Evolutionary conservation across 208 protist species (phyloP).

Genomic region (Porcisia hertigi): DNA sequence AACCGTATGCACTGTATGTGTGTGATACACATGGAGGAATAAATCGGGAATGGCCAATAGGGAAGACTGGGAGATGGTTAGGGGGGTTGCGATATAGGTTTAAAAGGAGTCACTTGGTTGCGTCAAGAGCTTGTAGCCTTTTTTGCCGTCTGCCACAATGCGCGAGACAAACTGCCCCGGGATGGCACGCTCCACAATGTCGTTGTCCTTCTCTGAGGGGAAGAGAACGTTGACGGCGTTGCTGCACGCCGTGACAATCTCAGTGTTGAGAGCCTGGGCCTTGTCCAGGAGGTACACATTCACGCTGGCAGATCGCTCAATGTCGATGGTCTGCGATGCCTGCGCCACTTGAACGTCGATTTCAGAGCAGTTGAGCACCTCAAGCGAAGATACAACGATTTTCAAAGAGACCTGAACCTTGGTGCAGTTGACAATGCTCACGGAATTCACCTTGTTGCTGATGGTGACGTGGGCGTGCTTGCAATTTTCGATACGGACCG

Average conservation of each 20-base stretch:
- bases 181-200: constrained; percentile 71
- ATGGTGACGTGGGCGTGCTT: constrained; percentile 62
- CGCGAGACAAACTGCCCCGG: constrained; percentile 82
- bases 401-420: constrained; percentile 75
- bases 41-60: neutral
- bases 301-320: constrained; percentile 67
- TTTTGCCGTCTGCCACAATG: constrained; percentile 64
- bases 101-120: constrained; percentile 44
- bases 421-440: constrained; percentile 69
- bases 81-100: neutral
- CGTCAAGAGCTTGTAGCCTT: constrained; percentile 67
- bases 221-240: constrained; percentile 78
- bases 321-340: constrained; percentile 59
- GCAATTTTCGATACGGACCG: constrained; percentile 76
- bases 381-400: constrained; percentile 62
- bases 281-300: constrained; percentile 74
- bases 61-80: neutral
- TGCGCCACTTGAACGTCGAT: constrained; percentile 66
- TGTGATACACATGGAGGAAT: too few relatives aligned
- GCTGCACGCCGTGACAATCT: constrained; percentile 78
- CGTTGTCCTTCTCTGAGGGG: constrained; percentile 51
- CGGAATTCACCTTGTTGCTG: constrained; percentile 80
- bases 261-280: constrained; percentile 57
- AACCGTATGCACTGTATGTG: too few relatives aligned
- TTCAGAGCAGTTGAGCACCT: constrained; percentile 69